Evolutionary conservation across 1,284 basidiomycete species (phyloP), one percentile per base, ranked within the genome.

Genomic region (Ceratobasidium sp.): DNA sequence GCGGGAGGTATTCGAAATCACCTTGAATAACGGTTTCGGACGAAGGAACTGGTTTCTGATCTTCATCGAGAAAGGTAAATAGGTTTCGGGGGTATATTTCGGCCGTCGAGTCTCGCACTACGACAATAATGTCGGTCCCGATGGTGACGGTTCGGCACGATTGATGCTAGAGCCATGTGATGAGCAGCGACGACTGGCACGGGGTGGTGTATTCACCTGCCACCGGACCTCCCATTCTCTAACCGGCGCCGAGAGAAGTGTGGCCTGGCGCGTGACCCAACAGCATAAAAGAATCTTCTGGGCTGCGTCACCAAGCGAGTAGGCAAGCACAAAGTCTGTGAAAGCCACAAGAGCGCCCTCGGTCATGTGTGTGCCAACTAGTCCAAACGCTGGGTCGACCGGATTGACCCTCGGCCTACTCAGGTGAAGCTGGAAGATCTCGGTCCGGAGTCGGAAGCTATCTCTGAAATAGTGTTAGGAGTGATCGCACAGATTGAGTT

Each of bases 321-420:
- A 69, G 52, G 65, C 65, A 4, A 57, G 39, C 30, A 57, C 50
- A 41, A 55, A 69, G 52, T 46, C 65, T 41, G 52, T 28, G 52
- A 69, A 69, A 34, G 52, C 65, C 21, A 69, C 65, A 9, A 69
- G 52, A 16, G 65, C 65, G 50, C 65, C 65, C 26, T 69, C 52
- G 39, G 65, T 69, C 36, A 55, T 36, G 39, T 69, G 41, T 34
- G 46, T 45, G 14, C 50, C 36, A 26, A 32, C 53, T 18, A 69
- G 26, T 3, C 52, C 53, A 21, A 57, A 69, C 16, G 26, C n/a
- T 39, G 32, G 55, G 14, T 53, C 26, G 6, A 18, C 26, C 14
- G 26, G 18, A 9, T 28, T 21, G 3, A 21, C 1, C 18, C 21
- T 34, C 12, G 65, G 65, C 18, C 4, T 34, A 14, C 50, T 55